Evolutionary conservation across 352 stramenopile genomes (phyloP).

Genomic region (Globisporangium perplexum): DNA sequence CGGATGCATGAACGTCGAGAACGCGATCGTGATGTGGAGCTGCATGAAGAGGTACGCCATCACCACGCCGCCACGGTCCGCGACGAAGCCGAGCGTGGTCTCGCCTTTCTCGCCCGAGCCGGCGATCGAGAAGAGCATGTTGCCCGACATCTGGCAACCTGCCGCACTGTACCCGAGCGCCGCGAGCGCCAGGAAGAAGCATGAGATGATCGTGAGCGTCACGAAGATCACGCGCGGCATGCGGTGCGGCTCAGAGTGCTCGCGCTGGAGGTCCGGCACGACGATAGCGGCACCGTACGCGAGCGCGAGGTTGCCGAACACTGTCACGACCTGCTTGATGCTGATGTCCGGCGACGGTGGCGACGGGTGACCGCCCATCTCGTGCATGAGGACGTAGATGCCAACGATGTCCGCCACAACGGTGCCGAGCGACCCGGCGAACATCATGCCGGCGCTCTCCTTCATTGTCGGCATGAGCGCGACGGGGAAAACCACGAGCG

Average conservation of each 20-base stretch:
- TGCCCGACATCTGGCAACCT: slow-evolving; percentile 43
- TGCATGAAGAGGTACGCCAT: slow-evolving; percentile 48
- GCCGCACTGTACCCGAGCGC: slow-evolving; percentile 24
- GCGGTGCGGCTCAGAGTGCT: slow-evolving; percentile 36
- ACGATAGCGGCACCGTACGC: slow-evolving; percentile 44
- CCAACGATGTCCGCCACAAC: slow-evolving; percentile 36
- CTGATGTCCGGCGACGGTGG: slow-evolving; percentile 26
- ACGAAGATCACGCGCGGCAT: slow-evolving; percentile 46
- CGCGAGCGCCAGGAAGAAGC: slow-evolving; percentile 35
- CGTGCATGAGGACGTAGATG: slow-evolving; percentile 23
- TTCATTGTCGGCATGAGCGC: slow-evolving; percentile 40
- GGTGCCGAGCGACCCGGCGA: slow-evolving; percentile 36
- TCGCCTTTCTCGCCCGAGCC: slow-evolving; percentile 12
- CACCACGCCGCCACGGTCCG: slow-evolving; percentile 25
- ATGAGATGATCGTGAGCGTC: slow-evolving; percentile 30
- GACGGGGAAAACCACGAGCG: slow-evolving; percentile 23
- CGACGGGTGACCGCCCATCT: slow-evolving; percentile 29
- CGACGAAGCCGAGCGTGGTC: slow-evolving; percentile 30
- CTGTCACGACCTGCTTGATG: slow-evolving; percentile 31
- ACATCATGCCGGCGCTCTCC: slow-evolving; percentile 26
- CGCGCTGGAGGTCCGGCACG: slow-evolving; percentile 37
- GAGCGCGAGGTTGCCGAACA: slow-evolving; percentile 51
- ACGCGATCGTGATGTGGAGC: slow-evolving; percentile 44
- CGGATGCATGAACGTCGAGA: slow-evolving; percentile 39
- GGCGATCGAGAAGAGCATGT: slow-evolving; percentile 47